Evolutionary conservation across 2,329 filamentous ascomycete genomes (phyloP).

Genomic region (Aspergillus nomiae): DNA sequence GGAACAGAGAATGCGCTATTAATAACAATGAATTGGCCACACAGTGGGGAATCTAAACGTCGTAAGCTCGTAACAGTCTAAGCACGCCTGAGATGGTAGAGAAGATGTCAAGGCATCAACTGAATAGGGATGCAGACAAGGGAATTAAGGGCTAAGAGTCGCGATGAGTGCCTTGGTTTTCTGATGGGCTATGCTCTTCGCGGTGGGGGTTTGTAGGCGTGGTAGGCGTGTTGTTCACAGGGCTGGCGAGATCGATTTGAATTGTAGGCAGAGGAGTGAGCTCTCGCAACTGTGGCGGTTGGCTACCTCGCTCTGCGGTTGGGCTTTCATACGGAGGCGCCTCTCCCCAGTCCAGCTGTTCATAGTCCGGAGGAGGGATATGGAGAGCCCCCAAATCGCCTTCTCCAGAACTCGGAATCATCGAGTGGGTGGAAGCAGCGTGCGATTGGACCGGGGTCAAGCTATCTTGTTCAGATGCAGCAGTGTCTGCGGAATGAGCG

Average conservation of each 20-base stretch:
- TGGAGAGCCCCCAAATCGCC: constrained; percentile 40
- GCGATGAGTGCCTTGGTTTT: background rate
- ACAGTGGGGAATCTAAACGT: constrained; percentile 6
- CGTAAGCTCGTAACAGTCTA: background rate
- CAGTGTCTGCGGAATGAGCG: constrained; percentile 34
- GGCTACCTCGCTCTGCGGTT: constrained; percentile 17
- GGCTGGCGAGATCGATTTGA: constrained; percentile 33
- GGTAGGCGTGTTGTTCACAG: constrained; percentile 25
- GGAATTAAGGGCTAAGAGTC: background rate
- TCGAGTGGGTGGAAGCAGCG: constrained; percentile 26
- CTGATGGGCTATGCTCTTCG: constrained; percentile 3
- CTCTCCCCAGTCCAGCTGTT: constrained; percentile 45
- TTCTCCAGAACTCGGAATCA: constrained; percentile 30
- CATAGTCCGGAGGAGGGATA: constrained; percentile 46
- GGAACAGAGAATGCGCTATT: constrained; percentile 8
- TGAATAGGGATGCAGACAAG: background rate
- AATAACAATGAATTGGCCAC: background rate
- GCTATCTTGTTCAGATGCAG: constrained; percentile 31
- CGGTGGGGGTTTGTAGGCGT: constrained; percentile 24
- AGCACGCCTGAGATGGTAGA: background rate
- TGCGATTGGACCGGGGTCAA: constrained; percentile 32
- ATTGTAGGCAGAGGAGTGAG: constrained; percentile 33
- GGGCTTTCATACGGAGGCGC: constrained; percentile 44
- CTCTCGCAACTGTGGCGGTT: constrained; percentile 19
- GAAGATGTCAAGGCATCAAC: background rate